A percentile compares a stretch with the other conserved stretches of the same genome.
Conservation (phyloP, 495 filamentous ascomycete genomes). For the Beverwykella pulmonaria region DNA sequence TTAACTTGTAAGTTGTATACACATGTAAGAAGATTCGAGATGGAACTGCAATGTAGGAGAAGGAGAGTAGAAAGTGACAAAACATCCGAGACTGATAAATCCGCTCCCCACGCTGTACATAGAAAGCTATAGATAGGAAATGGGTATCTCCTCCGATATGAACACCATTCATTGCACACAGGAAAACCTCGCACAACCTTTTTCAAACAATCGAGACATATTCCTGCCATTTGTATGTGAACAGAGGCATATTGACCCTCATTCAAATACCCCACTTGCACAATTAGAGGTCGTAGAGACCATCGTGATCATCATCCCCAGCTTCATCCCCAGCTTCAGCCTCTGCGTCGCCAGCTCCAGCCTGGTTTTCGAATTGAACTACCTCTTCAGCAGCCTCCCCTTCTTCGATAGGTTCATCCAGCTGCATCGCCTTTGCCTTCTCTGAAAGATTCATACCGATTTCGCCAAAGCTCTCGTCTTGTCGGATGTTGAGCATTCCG, state of each 20-base stretch:
- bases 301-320: constrained; percentile 11
- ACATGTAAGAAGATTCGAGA: not conserved
- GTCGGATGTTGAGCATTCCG: constrained; percentile 58
- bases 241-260: not conserved
- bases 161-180: not conserved
- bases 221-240: not conserved
- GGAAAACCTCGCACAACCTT: not conserved
- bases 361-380: constrained; percentile 21
- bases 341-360: not conserved
- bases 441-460: constrained; percentile 40
- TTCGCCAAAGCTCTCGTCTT: constrained; percentile 52
- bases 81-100: not conserved
- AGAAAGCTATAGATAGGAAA: not conserved
- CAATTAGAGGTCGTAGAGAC: constrained; percentile 6
- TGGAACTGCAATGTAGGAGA: not conserved
- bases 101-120: not conserved
- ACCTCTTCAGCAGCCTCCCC: not conserved
- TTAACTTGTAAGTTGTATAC: not conserved
- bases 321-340: not conserved
- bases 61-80: not conserved
- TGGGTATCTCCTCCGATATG: not conserved
- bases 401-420: not conserved
- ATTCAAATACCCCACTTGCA: not conserved
- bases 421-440: constrained; percentile 11
- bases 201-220: not conserved